Percentiles rank a stretch among this genome's conserved stretches.
Conservation (phyloP, 176 grass and related monocot genomes). For the Carex scoparia region DNA sequence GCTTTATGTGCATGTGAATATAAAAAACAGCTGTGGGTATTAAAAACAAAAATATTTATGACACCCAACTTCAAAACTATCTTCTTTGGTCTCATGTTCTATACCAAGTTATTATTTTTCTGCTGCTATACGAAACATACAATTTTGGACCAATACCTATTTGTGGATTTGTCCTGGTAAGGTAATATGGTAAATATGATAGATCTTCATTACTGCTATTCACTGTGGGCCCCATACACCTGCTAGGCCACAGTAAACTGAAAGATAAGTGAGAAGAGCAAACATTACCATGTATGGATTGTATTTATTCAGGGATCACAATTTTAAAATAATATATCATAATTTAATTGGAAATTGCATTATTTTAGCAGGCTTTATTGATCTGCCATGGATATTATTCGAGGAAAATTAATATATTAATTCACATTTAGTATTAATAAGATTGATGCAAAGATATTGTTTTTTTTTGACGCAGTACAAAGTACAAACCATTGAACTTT, state of each 20-base stretch:
- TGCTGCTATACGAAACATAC: not conserved
- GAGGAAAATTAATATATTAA: too few species aligned
- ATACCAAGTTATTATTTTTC: not conserved
- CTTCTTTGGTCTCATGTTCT: not conserved
- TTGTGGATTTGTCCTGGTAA: not conserved
- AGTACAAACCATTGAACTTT: too few species aligned
- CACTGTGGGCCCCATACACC: not conserved
- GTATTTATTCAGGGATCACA: too few species aligned
- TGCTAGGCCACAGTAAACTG: not conserved
- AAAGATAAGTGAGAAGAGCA: not conserved
- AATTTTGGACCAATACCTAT: not conserved
- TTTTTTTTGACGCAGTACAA: too few species aligned
- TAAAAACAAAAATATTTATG: not conserved
- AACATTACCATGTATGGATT: not conserved
- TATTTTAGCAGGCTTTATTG: too few species aligned
- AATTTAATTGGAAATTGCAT: too few species aligned
- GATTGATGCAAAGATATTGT: too few species aligned
- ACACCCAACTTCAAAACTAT: not conserved
- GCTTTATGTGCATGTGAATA: not conserved
- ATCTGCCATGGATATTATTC: too few species aligned
- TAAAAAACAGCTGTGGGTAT: not conserved
- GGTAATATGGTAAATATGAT: constrained; percentile 21
- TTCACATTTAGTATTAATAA: too few species aligned
- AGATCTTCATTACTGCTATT: not conserved
- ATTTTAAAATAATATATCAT: too few species aligned